phyloP scores from a whole-genome alignment of 73 alveolate species.

The Durusdinium trenchii region DNA sequence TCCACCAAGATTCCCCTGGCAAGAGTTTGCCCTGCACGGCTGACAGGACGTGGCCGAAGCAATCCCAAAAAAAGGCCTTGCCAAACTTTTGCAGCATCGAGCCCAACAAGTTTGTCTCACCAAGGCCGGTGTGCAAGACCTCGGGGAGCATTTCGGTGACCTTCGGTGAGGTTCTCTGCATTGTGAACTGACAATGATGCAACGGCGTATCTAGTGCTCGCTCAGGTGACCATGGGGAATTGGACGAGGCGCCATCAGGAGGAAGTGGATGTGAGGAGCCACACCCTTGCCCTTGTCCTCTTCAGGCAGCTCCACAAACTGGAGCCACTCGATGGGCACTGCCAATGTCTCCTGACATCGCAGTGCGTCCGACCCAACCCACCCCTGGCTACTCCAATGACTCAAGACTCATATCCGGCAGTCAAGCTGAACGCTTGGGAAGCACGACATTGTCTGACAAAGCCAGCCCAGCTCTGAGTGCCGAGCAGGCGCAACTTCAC shows the following conservation, averaged over 20 bases:
- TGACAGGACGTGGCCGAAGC: conserved; percentile 58
- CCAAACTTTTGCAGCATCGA: conserved; percentile 70
- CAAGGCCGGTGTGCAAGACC: conserved; percentile 86
- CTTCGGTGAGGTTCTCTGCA: not conserved
- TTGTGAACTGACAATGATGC: not conserved
- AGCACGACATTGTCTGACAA: no score
- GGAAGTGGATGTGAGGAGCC: conserved; percentile 39
- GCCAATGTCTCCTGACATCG: conserved; percentile 48
- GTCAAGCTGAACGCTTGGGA: no score
- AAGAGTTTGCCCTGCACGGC: conserved; percentile 74
- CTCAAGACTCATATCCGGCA: no score
- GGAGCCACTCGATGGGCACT: conserved; percentile 89
- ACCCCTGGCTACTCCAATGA: no score
- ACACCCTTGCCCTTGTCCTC: no score
- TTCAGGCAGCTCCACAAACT: conserved; percentile 55
- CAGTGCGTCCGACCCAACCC: no score
- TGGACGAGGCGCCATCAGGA: conserved; percentile 30
- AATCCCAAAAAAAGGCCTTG: conserved; percentile 74
- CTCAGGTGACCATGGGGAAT: not conserved
- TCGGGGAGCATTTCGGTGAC: not conserved
- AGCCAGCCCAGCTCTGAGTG: not conserved
- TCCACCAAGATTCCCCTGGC: not conserved
- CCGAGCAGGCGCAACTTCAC: not conserved
- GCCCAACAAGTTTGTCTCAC: conserved; percentile 56
- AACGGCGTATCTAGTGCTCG: not conserved